A percentile compares a stretch with the other conserved stretches of the same genome.
phyloP scores from a whole-genome alignment of 2,329 filamentous ascomycete species.

The Colletotrichum sp. region DNA sequence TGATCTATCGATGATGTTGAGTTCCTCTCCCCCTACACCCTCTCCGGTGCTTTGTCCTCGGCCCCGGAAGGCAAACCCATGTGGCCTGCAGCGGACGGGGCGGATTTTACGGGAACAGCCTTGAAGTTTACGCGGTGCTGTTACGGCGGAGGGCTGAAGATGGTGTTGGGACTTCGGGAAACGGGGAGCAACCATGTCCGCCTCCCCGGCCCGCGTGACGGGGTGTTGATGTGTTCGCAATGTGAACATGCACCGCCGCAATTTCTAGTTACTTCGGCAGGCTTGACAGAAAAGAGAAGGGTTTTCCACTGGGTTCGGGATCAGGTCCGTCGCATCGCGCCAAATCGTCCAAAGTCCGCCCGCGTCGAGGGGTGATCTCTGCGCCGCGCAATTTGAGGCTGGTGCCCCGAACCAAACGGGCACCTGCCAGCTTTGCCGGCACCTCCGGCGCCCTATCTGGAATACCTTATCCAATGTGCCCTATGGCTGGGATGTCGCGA shows the following conservation, averaged over 20 bases:
- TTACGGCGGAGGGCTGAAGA: background rate
- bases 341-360: background rate
- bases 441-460: background rate
- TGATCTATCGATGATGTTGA: background rate
- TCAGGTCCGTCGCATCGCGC: background rate
- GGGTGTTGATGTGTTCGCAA: background rate
- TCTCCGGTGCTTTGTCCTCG: background rate
- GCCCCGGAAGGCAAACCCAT: background rate
- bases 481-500: background rate
- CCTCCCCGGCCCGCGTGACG: background rate
- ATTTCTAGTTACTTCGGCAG: background rate
- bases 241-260: constrained; percentile 5
- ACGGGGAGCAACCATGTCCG: constrained; percentile 19
- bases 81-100: background rate
- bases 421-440: background rate
- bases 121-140: background rate
- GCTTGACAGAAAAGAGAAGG: background rate
- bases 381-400: background rate
- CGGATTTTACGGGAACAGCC: background rate
- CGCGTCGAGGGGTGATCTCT: background rate
- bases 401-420: background rate
- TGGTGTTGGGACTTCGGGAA: background rate
- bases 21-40: background rate
- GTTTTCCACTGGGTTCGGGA: background rate
- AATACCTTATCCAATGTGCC: background rate